These are phyloP conservation scores for Schizothecium vesticola DNA, from an alignment of 495 filamentous ascomycete species.

Conservation along the genomic window DNA sequence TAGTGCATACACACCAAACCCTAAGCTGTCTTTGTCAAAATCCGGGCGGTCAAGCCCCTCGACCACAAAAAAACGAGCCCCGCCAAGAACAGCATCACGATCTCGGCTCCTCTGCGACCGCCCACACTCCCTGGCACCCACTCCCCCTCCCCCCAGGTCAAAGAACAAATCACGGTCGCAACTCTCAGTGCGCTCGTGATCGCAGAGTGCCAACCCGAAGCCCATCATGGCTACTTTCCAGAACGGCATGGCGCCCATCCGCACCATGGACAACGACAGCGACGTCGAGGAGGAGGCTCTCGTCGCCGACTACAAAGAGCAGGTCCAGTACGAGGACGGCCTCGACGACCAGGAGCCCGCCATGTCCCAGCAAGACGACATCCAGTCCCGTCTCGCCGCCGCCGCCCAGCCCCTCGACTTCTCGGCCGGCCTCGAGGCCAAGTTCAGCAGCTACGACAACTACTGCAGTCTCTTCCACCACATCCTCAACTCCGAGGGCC, in stretches of 20 bases:
- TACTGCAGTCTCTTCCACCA: slow-evolving; percentile 99
- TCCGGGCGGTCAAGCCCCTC: slow-evolving; percentile 15
- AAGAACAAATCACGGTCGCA: background rate
- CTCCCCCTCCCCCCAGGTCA: slow-evolving; percentile 10
- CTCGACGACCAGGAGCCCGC: slow-evolving; percentile 69
- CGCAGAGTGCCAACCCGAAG: background rate
- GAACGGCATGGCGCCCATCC: slow-evolving; percentile 45
- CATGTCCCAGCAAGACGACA: slow-evolving; percentile 65
- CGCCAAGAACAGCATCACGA: slow-evolving; percentile 24
- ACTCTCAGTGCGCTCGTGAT: background rate
- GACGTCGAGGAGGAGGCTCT: slow-evolving; percentile 92
- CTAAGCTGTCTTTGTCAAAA: slow-evolving; percentile 14
- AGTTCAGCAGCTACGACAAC: slow-evolving; percentile 97
- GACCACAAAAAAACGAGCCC: slow-evolving; percentile 32
- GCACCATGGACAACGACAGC: slow-evolving; percentile 68
- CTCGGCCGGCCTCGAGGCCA: slow-evolving; percentile 86
- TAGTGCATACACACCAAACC: slow-evolving; percentile 22
- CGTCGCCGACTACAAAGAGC: slow-evolving; percentile 89
- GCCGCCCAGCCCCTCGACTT: slow-evolving; percentile 94
- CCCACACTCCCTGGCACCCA: slow-evolving; percentile 19
- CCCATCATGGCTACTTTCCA: slow-evolving; percentile 46
- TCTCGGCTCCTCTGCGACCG: slow-evolving; percentile 23
- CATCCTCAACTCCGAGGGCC: slow-evolving; percentile 96
- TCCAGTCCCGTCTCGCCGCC: slow-evolving; percentile 81
- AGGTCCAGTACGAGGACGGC: slow-evolving; percentile 84